These are phyloP conservation scores for Populus ilicifolia DNA, from an alignment of 345 rosid genomes.

Conservation along the genomic window DNA sequence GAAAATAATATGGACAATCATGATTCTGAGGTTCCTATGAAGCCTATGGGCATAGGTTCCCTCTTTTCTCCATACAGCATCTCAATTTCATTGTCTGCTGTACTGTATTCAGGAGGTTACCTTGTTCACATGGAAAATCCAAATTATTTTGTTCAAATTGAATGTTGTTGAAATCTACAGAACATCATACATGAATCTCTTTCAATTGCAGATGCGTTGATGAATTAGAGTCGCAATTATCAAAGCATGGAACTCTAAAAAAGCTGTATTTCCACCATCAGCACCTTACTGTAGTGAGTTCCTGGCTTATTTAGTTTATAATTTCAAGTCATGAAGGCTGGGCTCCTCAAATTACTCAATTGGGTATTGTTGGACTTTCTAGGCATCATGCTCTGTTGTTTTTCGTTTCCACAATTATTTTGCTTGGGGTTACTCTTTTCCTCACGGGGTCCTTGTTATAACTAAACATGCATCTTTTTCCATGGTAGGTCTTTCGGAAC, in stretches of 20 bases:
- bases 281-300: conserved; percentile 83
- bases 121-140: background rate
- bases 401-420: background rate
- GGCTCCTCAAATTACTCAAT: background rate
- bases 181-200: conserved; percentile 1
- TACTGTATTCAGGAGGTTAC: background rate
- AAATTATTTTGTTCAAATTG: background rate
- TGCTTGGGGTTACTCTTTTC: background rate
- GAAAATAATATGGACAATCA: background rate
- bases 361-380: background rate
- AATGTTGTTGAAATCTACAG: background rate
- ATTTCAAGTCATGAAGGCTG: conserved; percentile 1
- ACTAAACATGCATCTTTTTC: conserved; percentile 1
- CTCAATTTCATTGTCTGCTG: background rate
- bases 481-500: conserved; percentile 81
- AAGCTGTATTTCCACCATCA: conserved; percentile 90
- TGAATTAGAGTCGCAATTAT: conserved; percentile 84
- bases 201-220: conserved; percentile 75
- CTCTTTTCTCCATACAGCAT: background rate
- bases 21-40: background rate
- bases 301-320: conserved; percentile 1
- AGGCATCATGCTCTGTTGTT: background rate
- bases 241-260: conserved; percentile 94
- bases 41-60: background rate
- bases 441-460: background rate